These are phyloP conservation scores for Nitzschia sp. DNA, from an alignment of 108 stramenopile species.

Conservation along the genomic window DNA sequence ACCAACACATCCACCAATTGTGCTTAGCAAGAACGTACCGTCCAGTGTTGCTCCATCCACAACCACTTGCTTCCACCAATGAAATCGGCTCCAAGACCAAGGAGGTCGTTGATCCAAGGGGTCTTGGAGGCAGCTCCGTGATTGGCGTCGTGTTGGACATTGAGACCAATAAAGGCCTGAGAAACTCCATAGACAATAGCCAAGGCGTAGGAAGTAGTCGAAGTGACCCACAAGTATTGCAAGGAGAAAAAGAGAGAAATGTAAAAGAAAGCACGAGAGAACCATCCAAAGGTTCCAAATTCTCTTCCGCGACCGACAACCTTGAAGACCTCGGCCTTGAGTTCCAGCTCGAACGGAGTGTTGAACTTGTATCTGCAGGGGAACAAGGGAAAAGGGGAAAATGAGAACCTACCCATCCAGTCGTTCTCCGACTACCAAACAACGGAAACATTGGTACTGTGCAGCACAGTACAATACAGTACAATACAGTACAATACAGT, in stretches of 20 bases:
- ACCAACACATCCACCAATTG: background rate
- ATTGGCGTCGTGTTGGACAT: constrained; percentile 96
- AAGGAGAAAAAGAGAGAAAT: constrained; percentile 62
- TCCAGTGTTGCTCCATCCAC: constrained; percentile 92
- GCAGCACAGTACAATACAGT: no score
- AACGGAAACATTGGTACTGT: background rate
- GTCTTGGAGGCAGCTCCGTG: constrained; percentile 87
- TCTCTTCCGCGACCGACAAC: constrained; percentile 83
- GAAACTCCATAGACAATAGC: constrained; percentile 76
- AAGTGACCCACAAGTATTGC: constrained; percentile 65
- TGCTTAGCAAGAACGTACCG: constrained; percentile 27
- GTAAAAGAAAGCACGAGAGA: constrained; percentile 67
- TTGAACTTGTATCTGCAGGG: constrained; percentile 73
- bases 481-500: background rate
- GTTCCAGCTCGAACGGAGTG: constrained; percentile 82
- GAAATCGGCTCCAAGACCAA: constrained; percentile 85
- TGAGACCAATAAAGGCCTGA: constrained; percentile 83
- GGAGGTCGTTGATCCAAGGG: constrained; percentile 77
- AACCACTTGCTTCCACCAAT: constrained; percentile 88
- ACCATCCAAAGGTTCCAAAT: constrained; percentile 80
- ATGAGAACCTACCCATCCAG: background rate
- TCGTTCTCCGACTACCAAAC: background rate
- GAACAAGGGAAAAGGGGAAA: background rate
- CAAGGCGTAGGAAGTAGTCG: constrained; percentile 49
- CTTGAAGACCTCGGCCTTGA: constrained; percentile 87